Conservation (phyloP, 495 filamentous ascomycete species). For the Parachaetomium inaequale region DNA sequence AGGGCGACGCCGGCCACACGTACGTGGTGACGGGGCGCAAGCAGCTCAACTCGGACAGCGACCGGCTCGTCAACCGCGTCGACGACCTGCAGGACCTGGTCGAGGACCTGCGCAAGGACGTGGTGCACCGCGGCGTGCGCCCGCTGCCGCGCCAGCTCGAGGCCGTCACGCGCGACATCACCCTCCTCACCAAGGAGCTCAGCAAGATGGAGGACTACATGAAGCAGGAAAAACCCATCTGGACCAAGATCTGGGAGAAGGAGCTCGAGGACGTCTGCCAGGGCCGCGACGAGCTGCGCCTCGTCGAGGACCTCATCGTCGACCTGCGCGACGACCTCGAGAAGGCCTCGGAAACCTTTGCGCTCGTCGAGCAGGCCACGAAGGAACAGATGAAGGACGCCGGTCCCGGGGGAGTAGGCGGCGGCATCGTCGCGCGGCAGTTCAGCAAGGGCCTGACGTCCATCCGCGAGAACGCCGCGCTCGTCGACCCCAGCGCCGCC, state of each 20-base stretch:
- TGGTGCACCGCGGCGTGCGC: conserved; percentile 87
- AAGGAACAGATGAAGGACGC: conserved; percentile 85
- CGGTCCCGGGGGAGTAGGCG: conserved; percentile 41
- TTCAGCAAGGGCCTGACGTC: conserved; percentile 55
- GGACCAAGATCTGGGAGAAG: conserved; percentile 98
- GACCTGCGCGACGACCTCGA: conserved; percentile 94
- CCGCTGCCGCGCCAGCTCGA: conserved; percentile 91
- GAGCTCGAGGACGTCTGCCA: conserved; percentile 92
- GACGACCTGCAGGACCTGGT: conserved; percentile 95
- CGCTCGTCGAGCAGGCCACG: conserved; percentile 91
- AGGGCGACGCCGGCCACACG: conserved; percentile 69
- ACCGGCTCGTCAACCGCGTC: conserved; percentile 81
- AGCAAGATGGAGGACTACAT: conserved; percentile 95
- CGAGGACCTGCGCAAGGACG: conserved; percentile 96
- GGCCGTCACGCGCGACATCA: conserved; percentile 80
- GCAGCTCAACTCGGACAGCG: conserved; percentile 74
- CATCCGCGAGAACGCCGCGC: conserved; percentile 57
- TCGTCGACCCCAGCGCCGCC: conserved; percentile 69
- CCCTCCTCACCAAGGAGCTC: conserved; percentile 73
- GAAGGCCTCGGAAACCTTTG: conserved; percentile 87
- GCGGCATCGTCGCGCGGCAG: conserved; percentile 44
- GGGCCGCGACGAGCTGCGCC: conserved; percentile 85
- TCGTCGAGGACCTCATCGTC: conserved; percentile 88
- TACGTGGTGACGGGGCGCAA: conserved; percentile 87
- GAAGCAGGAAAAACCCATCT: conserved; percentile 85